Conservation (phyloP, 2,329 filamentous ascomycete genomes). For the Fusarium verrucosum region DNA sequence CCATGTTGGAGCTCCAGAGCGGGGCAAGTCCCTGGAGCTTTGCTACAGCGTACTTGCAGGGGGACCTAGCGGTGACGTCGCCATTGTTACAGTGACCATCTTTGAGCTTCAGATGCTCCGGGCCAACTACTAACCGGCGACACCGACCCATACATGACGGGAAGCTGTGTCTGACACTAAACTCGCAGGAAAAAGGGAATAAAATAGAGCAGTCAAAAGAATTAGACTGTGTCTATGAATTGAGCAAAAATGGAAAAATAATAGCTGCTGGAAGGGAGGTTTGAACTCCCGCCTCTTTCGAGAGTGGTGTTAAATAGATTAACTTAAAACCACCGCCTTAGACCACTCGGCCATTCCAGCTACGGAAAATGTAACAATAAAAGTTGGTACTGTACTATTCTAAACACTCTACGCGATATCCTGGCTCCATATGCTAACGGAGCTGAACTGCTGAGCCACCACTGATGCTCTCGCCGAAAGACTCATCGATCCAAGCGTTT, state of each 20-base stretch:
- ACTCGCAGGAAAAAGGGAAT: background rate
- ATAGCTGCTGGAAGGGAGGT: background rate
- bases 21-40: slow-evolving; percentile 15
- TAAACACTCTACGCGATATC: background rate
- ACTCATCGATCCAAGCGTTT: slow-evolving; percentile 14
- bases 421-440: background rate
- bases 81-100: slow-evolving; percentile 3
- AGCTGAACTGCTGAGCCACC: slow-evolving; percentile 9
- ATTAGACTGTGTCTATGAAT: no score
- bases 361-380: background rate
- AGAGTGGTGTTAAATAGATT: background rate
- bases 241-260: background rate
- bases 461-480: slow-evolving; percentile 25
- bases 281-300: slow-evolving; percentile 10
- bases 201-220: background rate
- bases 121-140: background rate
- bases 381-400: accelerated
- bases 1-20: slow-evolving; percentile 9
- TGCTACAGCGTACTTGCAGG: slow-evolving; percentile 4
- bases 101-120: background rate
- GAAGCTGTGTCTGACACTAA: background rate
- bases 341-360: slow-evolving; percentile 10
- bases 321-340: slow-evolving; percentile 14
- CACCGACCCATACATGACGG: background rate
- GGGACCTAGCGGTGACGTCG: slow-evolving; percentile 22